Evolutionary conservation across 1,284 basidiomycete genomes (phyloP).

Genomic region (Apiotrichum gracile): DNA sequence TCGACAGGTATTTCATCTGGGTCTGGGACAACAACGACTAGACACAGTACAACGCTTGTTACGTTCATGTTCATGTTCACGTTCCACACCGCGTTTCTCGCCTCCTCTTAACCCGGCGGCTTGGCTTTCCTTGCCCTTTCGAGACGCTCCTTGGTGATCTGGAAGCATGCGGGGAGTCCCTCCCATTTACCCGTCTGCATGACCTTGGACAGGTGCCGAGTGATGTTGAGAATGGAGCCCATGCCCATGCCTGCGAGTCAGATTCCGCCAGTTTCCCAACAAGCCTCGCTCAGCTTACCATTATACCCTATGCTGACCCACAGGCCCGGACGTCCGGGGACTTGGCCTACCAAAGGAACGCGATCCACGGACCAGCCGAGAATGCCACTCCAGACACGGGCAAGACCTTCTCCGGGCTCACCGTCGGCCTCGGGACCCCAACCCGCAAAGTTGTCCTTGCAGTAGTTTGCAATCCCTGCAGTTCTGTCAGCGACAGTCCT

Average conservation of each 20-base stretch:
- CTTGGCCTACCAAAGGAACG: slow-evolving; percentile 24
- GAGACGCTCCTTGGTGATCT: background rate
- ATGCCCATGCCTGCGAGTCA: slow-evolving; percentile 11
- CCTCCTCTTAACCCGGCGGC: background rate
- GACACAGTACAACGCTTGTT: no score
- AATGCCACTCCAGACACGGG: background rate
- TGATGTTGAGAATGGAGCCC: slow-evolving; percentile 21
- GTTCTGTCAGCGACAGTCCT: background rate
- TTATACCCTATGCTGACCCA: slow-evolving; percentile 20
- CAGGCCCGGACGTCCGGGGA: slow-evolving; percentile 11
- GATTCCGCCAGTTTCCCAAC: background rate
- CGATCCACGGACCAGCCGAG: slow-evolving; percentile 23
- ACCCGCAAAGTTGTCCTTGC: slow-evolving; percentile 14
- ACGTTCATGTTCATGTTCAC: no score
- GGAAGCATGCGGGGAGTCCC: background rate
- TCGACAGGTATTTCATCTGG: no score
- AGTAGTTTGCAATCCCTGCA: slow-evolving; percentile 6
- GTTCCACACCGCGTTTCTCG: no score
- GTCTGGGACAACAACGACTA: no score
- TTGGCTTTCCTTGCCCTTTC: background rate
- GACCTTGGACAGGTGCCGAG: slow-evolving; percentile 15
- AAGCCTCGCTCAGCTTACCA: slow-evolving; percentile 11
- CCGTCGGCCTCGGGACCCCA: slow-evolving; percentile 23
- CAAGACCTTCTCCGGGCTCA: slow-evolving; percentile 29
- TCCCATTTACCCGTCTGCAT: slow-evolving; percentile 21